These are phyloP conservation scores for Corinectria fuckeliana DNA, from an alignment of 2,329 filamentous ascomycete genomes.

Conservation along the genomic window DNA sequence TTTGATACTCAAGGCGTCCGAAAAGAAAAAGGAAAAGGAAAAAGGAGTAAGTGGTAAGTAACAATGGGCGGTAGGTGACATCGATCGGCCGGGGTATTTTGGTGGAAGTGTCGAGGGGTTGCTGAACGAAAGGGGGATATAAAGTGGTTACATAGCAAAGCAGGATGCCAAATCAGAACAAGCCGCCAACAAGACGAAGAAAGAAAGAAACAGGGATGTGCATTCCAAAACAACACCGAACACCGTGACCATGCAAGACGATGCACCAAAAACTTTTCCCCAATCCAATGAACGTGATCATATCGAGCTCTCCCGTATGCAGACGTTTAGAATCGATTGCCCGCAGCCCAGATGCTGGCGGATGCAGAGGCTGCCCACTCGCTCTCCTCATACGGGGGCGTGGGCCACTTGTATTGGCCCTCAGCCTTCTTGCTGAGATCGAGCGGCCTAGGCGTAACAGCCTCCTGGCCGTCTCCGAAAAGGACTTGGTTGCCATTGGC, in stretches of 20 bases:
- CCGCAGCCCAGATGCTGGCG: slow-evolving; percentile 79
- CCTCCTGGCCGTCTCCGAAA: slow-evolving; percentile 71
- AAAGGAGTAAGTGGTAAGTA: slow-evolving; percentile 29
- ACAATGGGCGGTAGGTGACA: slow-evolving; percentile 33
- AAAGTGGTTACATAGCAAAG: slow-evolving; percentile 37
- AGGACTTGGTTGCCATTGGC: slow-evolving; percentile 80
- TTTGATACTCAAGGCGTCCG: slow-evolving; percentile 43
- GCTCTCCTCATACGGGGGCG: slow-evolving; percentile 90
- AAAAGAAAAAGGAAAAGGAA: slow-evolving; percentile 34
- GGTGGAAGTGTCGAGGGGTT: slow-evolving; percentile 27
- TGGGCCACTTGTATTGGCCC: slow-evolving; percentile 80
- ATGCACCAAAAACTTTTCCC: slow-evolving; percentile 37
- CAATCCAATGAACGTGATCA: slow-evolving; percentile 36
- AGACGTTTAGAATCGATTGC: slow-evolving; percentile 62
- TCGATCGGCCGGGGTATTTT: slow-evolving; percentile 40
- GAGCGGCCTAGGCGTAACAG: slow-evolving; percentile 72
- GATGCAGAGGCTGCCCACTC: slow-evolving; percentile 89
- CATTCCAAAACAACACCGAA: slow-evolving; percentile 39
- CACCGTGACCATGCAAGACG: slow-evolving; percentile 38
- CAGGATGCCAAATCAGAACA: slow-evolving; percentile 34
- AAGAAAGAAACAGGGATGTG: slow-evolving; percentile 26
- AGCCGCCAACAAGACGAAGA: slow-evolving; percentile 31
- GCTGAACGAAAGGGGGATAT: slow-evolving; percentile 40
- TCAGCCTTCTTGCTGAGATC: slow-evolving; percentile 67
- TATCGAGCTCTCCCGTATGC: slow-evolving; percentile 21